These are phyloP conservation scores for Asterochloris erici DNA, from an alignment of 139 green algal species.

Conservation along the genomic window DNA sequence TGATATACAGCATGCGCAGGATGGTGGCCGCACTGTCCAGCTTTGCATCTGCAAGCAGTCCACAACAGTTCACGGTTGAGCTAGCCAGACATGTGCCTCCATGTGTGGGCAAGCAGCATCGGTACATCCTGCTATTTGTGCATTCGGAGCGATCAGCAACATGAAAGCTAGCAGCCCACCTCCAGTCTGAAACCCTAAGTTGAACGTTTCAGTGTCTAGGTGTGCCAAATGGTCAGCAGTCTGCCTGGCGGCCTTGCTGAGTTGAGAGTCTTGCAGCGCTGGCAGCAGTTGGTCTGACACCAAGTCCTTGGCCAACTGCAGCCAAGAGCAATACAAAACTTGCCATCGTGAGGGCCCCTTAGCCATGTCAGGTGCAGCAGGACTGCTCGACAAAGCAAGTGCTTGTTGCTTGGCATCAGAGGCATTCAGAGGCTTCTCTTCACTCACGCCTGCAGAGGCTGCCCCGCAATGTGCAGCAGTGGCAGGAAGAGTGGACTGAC, in stretches of 20 bases:
- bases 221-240: conserved; percentile 1
- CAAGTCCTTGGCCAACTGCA: conserved; percentile 10
- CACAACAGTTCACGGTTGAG: background rate
- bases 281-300: conserved; percentile 19
- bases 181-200: conserved; percentile 36
- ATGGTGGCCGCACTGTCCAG: conserved; percentile 49
- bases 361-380: background rate
- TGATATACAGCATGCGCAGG: conserved; percentile 65
- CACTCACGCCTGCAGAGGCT: background rate
- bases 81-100: background rate
- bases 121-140: background rate
- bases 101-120: background rate
- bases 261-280: conserved; percentile 14
- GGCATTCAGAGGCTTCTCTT: background rate
- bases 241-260: conserved; percentile 14
- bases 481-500: background rate
- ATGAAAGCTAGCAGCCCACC: background rate
- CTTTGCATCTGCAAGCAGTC: conserved; percentile 28
- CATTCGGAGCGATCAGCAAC: background rate
- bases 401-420: background rate
- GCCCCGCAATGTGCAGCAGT: background rate
- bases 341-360: background rate
- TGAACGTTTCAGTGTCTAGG: conserved; percentile 23
- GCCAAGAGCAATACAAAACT: background rate
- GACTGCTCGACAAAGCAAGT: background rate